Conservation (phyloP, 2,329 filamentous ascomycete genomes). For the Alternaria brassicicola region DNA sequence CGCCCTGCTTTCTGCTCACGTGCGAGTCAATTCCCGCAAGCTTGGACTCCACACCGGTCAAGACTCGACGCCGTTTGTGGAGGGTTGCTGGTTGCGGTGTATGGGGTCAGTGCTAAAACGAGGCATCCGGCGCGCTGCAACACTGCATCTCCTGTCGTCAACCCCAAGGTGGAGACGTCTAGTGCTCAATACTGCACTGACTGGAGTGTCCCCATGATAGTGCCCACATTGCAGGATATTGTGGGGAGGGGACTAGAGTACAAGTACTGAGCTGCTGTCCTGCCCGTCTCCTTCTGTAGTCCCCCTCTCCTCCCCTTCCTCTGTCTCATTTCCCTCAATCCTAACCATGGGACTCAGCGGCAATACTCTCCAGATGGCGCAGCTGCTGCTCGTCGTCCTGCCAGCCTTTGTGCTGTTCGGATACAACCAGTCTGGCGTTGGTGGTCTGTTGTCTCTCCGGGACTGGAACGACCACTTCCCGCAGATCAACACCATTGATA, state of each 20-base stretch:
- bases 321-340: neutral
- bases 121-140: constrained; percentile 1
- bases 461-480: constrained; percentile 56
- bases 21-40: constrained; percentile 12
- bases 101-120: constrained; percentile 4
- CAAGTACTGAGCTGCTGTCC: constrained; percentile 22
- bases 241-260: constrained; percentile 27
- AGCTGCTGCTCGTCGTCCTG: constrained; percentile 48
- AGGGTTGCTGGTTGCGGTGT: constrained; percentile 1
- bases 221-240: constrained; percentile 25
- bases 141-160: constrained; percentile 7
- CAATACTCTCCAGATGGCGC: constrained; percentile 36
- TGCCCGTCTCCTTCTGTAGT: constrained; percentile 10
- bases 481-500: constrained; percentile 56
- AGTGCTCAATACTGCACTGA: constrained; percentile 5
- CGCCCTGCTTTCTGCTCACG: constrained; percentile 3
- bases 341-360: constrained; percentile 28
- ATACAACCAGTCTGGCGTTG: constrained; percentile 60
- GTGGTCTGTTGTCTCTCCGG: constrained; percentile 52
- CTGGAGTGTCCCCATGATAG: constrained; percentile 5
- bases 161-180: constrained; percentile 19
- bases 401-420: constrained; percentile 58
- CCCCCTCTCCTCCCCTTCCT: constrained; percentile 8
- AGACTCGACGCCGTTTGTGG: constrained; percentile 8
- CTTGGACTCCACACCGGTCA: constrained; percentile 23